A percentile compares a stretch with the other conserved stretches of the same genome.
Conservation (phyloP, 805 yeast species). For the Wickerhamiella sorbophila region DNA sequence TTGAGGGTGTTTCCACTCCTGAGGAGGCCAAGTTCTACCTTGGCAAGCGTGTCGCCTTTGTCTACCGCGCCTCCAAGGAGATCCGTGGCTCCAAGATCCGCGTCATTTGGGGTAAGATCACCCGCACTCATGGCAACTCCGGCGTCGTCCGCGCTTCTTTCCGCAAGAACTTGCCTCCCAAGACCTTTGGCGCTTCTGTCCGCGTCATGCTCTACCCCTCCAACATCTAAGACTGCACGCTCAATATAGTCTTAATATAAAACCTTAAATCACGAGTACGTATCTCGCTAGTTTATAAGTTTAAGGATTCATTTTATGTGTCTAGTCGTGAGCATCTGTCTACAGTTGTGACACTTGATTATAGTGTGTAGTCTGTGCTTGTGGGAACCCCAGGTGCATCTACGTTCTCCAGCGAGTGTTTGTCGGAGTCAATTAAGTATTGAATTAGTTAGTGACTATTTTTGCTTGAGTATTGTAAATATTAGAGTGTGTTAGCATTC, state of each 20-base stretch:
- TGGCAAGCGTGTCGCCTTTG: conserved; percentile 99
- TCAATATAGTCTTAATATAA: conserved; percentile 4
- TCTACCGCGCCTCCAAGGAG: conserved; percentile 97
- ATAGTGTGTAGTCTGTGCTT: no score
- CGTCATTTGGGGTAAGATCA: conserved; percentile 98
- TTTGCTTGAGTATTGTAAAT: no score
- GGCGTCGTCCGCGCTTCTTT: conserved; percentile 98
- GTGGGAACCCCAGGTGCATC: no score
- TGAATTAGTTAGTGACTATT: no score
- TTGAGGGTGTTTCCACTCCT: conserved; percentile 86
- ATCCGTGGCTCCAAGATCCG: conserved; percentile 97
- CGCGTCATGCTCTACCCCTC: conserved; percentile 99
- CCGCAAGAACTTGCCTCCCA: conserved; percentile 98
- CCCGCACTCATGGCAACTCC: conserved; percentile 97
- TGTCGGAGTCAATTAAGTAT: no score
- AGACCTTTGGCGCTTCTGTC: conserved; percentile 99
- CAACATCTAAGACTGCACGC: conserved; percentile 56
- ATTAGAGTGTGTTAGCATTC: no score
- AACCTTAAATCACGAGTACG: conserved; percentile 1
- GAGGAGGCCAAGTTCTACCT: conserved; percentile 97
- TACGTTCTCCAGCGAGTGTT: no score
- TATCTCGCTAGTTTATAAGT: conserved; percentile 1
- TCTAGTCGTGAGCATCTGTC: no score
- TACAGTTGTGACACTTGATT: no score
- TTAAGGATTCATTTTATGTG: background rate